These are phyloP conservation scores for Fraxinus greggii DNA, from an alignment of 305 asterid species.

Conservation along the genomic window DNA sequence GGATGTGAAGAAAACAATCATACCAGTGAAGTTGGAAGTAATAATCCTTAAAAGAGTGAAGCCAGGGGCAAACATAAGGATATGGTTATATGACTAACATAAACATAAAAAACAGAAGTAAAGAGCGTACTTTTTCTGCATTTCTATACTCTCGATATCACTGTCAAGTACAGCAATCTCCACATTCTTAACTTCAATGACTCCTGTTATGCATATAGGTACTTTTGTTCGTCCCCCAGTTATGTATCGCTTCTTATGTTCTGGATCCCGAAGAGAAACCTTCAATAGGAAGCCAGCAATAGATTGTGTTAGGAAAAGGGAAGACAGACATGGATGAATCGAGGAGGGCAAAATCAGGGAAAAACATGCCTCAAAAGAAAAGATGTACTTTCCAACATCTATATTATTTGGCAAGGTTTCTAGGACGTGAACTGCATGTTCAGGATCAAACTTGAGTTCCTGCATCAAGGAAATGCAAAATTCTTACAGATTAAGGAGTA, in stretches of 20 bases:
- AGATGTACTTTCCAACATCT: conserved; percentile 66
- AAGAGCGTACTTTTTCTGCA: conserved; percentile 61
- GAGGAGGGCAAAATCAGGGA: conserved; percentile 2
- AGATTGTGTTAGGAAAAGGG: conserved; percentile 22
- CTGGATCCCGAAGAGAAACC: conserved; percentile 70
- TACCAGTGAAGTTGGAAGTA: conserved; percentile 16
- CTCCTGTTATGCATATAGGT: conserved; percentile 70
- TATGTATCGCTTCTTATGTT: conserved; percentile 65
- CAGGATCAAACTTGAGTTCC: conserved; percentile 70
- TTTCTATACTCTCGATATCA: conserved; percentile 73
- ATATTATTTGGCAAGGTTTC: conserved; percentile 61
- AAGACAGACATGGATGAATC: conserved; percentile 9
- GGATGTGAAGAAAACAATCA: neutral
- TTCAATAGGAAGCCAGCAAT: conserved; percentile 29
- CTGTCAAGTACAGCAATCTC: conserved; percentile 74
- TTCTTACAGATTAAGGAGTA: conserved; percentile 20
- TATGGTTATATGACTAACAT: neutral
- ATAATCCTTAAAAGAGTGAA: neutral
- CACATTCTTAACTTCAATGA: conserved; percentile 53
- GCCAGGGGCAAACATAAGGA: neutral
- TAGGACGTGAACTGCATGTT: conserved; percentile 59
- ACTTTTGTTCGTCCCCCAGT: conserved; percentile 89
- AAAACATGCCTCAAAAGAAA: conserved; percentile 72
- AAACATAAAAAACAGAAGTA: neutral
- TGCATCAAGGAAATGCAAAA: conserved; percentile 41